Evolutionary conservation across 1,284 basidiomycete genomes (phyloP).

Genomic region (Grifola frondosa): DNA sequence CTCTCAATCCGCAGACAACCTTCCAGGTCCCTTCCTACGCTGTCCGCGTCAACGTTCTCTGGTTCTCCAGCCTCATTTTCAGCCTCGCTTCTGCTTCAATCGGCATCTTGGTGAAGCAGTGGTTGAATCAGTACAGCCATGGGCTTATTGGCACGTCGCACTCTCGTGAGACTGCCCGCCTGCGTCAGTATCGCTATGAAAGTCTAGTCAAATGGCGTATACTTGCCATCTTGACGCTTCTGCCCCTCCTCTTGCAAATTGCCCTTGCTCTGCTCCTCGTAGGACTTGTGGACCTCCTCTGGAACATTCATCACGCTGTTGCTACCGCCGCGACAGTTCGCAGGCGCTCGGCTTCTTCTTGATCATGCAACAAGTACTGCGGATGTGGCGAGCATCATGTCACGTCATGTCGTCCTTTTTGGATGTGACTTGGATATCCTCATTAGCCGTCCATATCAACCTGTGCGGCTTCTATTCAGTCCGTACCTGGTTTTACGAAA

Average conservation of each 20-base stretch:
- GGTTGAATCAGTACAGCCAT: not conserved
- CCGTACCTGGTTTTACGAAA: no score
- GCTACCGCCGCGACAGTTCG: conserved; percentile 1
- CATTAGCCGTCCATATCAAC: no score
- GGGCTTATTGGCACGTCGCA: not conserved
- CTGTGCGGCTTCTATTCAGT: no score
- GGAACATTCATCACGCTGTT: conserved; percentile 8
- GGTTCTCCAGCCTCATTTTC: no score
- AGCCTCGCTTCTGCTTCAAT: conserved; percentile 2
- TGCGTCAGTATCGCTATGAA: conserved; percentile 13
- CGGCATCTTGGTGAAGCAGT: no score
- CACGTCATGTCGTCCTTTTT: no score
- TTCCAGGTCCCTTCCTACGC: not conserved
- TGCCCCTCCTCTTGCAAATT: conserved; percentile 15
- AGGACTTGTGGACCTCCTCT: conserved; percentile 15
- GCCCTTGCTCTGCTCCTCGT: conserved; percentile 13
- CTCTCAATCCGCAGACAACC: no score
- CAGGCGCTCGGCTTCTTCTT: not conserved
- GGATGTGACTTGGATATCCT: no score
- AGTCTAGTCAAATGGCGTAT: conserved; percentile 13
- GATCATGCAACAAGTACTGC: no score
- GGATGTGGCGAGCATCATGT: no score
- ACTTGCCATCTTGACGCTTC: conserved; percentile 5
- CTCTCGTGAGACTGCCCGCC: conserved; percentile 7
- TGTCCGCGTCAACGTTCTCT: not conserved